These are phyloP conservation scores for Colletotrichum coccodes DNA, from an alignment of 2,329 filamentous ascomycete genomes.

Conservation along the genomic window DNA sequence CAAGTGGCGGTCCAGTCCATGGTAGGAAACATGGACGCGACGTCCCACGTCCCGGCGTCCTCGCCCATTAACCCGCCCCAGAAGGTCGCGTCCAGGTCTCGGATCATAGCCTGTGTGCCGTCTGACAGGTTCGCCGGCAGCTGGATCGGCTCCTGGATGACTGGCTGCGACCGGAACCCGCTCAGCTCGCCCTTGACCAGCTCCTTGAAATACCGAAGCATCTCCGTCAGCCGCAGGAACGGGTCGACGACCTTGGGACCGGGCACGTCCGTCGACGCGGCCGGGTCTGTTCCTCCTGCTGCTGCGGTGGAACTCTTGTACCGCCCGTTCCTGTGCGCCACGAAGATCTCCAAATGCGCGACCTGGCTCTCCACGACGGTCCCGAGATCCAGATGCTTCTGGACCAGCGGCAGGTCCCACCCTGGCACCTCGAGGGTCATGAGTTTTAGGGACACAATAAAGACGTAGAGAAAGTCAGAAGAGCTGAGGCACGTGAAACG, in stretches of 20 bases:
- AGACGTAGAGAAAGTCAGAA: conserved; percentile 58
- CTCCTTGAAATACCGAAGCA: conserved; percentile 34
- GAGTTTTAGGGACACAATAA: conserved; percentile 59
- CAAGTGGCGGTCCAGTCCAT: conserved; percentile 33
- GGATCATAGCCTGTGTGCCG: conserved; percentile 37
- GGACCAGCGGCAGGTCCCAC: conserved; percentile 53
- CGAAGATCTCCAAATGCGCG: conserved; percentile 40
- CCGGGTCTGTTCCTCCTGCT: background rate
- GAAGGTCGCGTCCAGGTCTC: conserved; percentile 38
- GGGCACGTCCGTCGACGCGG: background rate
- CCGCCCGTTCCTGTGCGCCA: conserved; percentile 35
- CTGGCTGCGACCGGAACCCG: conserved; percentile 9
- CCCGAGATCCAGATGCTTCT: conserved; percentile 47
- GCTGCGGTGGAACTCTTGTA: background rate
- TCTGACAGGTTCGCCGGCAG: conserved; percentile 34
- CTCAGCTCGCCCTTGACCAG: conserved; percentile 27
- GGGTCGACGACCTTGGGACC: conserved; percentile 20
- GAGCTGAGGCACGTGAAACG: conserved; percentile 54
- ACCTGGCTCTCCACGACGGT: conserved; percentile 43
- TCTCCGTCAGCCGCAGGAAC: conserved; percentile 35
- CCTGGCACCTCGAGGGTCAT: conserved; percentile 55
- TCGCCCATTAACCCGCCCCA: conserved; percentile 30
- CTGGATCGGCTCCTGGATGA: conserved; percentile 15
- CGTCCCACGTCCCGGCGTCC: conserved; percentile 20
- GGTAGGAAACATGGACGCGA: conserved; percentile 9